Base-by-base conservation (phyloP, 768 basidiomycete species). In the Myochromella boudieri region DNA sequence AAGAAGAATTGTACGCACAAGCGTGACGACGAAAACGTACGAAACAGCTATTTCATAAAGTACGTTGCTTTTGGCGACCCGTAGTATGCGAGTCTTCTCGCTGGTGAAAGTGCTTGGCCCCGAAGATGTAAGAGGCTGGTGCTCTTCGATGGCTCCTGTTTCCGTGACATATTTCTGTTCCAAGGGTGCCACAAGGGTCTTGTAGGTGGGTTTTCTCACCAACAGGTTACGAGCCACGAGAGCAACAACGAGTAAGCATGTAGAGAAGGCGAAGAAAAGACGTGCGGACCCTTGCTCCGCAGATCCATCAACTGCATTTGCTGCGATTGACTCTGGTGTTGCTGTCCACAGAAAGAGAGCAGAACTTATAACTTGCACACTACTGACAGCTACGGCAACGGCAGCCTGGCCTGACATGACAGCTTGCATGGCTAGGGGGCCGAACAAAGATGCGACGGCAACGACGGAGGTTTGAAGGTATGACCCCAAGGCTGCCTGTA, bases 381-480 rank as follows among this genome's bases (percentile, higher is more conserved):
- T 69, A 42, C 90, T 91, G 51, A 94, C 83, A 1, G 81, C 82
- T 10, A 95, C 88, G 0, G 84, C 93, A 1, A 93, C 80, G 0
- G 87, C 89, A 0, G 87, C 92, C 65, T 94, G 90, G 9, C 91
- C 92, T 2, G 90, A 81, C 74, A 94, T 79, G 61, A 88, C 71
- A 20, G 80, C 72, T 61, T 93, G 87, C 42, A 94, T 76, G 10
- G 82, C 82, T 6, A 74, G 63, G 2, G 82, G 76, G 0, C 92
- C 93, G 54, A 92, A 88, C 3, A 91, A 68, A 0, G 90, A 83
- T 2, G 91, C 89, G n/a, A 90, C 77, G 0, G 87, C 90, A 24
- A 90, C 78, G 33, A 87, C 75, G 9, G 91, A 77, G 0, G 84
- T 87, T 55, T 87, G 88, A 15, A 94, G 75, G 60, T 87, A 94